Percentiles rank a stretch among this genome's conserved stretches.
Evolutionary conservation across 768 basidiomycete species (phyloP).

Genomic region (Trametes cinnabarina): DNA sequence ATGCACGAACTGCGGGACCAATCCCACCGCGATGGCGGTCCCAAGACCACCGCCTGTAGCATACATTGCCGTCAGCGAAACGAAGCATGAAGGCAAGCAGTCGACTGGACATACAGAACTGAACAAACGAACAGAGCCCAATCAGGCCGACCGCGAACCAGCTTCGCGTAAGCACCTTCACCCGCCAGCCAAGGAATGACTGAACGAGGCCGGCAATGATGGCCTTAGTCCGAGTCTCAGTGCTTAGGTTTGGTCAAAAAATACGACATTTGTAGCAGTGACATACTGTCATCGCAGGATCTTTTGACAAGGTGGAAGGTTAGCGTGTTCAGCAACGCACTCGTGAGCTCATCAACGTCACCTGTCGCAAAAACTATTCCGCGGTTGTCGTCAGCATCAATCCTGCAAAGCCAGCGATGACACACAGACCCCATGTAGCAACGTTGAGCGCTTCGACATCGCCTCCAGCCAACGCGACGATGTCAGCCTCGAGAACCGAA

Average conservation of each 20-base stretch:
- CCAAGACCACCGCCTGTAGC: constrained; percentile 20
- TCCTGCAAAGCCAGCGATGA: background rate
- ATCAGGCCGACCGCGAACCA: background rate
- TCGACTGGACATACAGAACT: background rate
- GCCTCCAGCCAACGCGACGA: background rate
- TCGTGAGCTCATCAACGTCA: background rate
- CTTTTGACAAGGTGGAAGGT: background rate
- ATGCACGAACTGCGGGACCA: constrained; percentile 12
- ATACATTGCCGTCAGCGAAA: background rate
- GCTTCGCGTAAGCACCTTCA: background rate
- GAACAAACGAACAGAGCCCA: background rate
- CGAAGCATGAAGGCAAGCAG: background rate
- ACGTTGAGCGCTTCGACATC: background rate
- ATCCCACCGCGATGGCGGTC: constrained; percentile 17
- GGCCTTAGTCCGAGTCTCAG: constrained; percentile 13
- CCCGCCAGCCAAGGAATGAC: constrained; percentile 10
- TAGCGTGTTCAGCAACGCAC: too few species aligned
- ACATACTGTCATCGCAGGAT: background rate
- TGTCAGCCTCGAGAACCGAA: background rate
- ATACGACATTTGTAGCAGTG: too few species aligned
- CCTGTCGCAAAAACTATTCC: background rate
- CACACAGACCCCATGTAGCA: background rate
- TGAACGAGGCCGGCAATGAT: constrained; percentile 23
- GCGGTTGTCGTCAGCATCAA: background rate
- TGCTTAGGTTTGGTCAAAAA: background rate